Percentiles rank a stretch among this genome's conserved stretches.
phyloP scores from a whole-genome alignment of 2,329 filamentous ascomycete genomes.

The Venturia effusa region DNA sequence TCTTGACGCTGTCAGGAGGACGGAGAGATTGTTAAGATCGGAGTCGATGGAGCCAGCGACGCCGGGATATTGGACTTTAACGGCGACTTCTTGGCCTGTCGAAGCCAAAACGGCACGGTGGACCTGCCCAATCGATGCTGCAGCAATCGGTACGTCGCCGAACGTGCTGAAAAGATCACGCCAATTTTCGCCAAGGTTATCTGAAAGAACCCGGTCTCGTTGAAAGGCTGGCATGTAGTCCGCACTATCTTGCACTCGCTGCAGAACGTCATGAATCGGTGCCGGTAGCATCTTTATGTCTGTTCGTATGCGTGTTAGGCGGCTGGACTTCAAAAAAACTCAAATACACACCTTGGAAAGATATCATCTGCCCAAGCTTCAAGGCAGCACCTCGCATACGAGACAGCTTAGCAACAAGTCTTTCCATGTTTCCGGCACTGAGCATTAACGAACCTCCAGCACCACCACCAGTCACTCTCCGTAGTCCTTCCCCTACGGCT shows the following conservation, averaged over 20 bases:
- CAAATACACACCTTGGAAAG: constrained; percentile 57
- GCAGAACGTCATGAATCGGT: constrained; percentile 78
- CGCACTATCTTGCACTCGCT: constrained; percentile 88
- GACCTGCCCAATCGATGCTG: constrained; percentile 94
- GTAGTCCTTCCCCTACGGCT: constrained; percentile 74
- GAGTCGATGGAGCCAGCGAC: constrained; percentile 94
- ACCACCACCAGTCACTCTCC: constrained; percentile 56
- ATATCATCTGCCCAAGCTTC: constrained; percentile 96
- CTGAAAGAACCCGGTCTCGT: constrained; percentile 68
- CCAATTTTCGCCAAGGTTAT: constrained; percentile 77
- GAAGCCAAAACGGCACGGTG: constrained; percentile 73
- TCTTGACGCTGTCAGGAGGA: constrained; percentile 81
- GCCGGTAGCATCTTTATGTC: constrained; percentile 89
- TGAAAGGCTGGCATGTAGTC: constrained; percentile 98
- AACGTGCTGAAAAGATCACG: constrained; percentile 73
- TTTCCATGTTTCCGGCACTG: constrained; percentile 82
- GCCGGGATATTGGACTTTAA: constrained; percentile 96
- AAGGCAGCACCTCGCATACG: constrained; percentile 95
- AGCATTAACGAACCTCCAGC: constrained; percentile 68
- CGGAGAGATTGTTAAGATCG: constrained; percentile 83
- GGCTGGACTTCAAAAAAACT: neutral
- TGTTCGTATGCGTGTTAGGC: constrained; percentile 16
- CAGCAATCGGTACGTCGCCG: constrained; percentile 84
- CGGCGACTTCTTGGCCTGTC: constrained; percentile 67
- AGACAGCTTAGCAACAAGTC: constrained; percentile 83